A percentile compares a stretch with the other conserved stretches of the same genome.
phyloP scores from a whole-genome alignment of 139 green algal species.

The Chlorella sorokiniana region DNA sequence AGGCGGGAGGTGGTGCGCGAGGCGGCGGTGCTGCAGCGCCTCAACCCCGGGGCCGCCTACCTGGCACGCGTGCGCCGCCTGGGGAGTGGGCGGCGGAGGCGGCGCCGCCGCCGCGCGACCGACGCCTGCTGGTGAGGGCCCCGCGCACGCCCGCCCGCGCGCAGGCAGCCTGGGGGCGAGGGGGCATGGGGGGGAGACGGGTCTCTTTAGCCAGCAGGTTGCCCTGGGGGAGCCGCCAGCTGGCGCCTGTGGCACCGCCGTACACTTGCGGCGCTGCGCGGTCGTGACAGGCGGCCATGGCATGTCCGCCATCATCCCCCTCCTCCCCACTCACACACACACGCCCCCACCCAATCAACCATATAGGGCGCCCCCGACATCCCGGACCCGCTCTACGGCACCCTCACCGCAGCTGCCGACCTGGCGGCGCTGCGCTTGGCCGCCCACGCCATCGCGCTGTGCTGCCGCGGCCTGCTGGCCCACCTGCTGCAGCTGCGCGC shows the following conservation, averaged over 20 bases:
- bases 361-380: conserved; percentile 35
- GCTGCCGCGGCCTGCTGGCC: conserved; percentile 38
- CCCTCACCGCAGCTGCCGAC: conserved; percentile 1
- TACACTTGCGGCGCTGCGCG: too few species aligned
- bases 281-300: too few species aligned
- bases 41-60: conserved; percentile 60
- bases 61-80: conserved; percentile 40
- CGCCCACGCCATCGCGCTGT: conserved; percentile 20
- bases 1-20: conserved; percentile 50
- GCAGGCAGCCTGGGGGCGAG: too few species aligned
- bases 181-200: too few species aligned
- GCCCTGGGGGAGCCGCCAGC: neutral
- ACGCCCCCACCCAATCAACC: neutral
- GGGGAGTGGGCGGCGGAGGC: conserved; percentile 20
- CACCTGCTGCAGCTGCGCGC: conserved; percentile 42
- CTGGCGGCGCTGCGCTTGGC: conserved; percentile 14
- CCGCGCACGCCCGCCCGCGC: too few species aligned
- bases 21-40: conserved; percentile 54
- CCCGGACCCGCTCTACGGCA: conserved; percentile 51
- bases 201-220: neutral
- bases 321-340: too few species aligned
- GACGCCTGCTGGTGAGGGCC: conserved; percentile 30
- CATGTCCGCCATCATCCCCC: too few species aligned
- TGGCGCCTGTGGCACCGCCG: too few species aligned
- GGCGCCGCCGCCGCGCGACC: neutral